Evolutionary conservation across 2,329 filamentous ascomycete genomes (phyloP).

Genomic region (Aspergillus sp.): DNA sequence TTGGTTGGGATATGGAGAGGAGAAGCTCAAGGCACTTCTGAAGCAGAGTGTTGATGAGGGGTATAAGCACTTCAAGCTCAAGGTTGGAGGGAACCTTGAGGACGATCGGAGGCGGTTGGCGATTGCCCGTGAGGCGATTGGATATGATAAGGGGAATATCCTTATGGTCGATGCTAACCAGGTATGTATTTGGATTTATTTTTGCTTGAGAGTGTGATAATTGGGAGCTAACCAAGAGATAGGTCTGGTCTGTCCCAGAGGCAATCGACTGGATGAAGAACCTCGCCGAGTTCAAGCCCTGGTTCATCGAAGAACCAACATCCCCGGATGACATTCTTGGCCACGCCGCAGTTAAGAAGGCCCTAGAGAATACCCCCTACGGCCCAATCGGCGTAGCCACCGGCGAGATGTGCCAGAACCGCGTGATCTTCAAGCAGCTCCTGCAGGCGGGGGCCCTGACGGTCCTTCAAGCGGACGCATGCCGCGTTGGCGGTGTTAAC

Average conservation of each 20-base stretch:
- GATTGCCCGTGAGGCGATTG: conserved; percentile 77
- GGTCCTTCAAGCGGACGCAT: conserved; percentile 87
- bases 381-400: conserved; percentile 80
- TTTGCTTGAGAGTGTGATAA: neutral
- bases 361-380: conserved; percentile 57
- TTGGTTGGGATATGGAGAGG: conserved; percentile 87
- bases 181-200: conserved; percentile 38
- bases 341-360: conserved; percentile 80
- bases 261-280: conserved; percentile 84
- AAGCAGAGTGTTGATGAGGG: conserved; percentile 73
- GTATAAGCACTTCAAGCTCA: conserved; percentile 87
- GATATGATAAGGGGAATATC: conserved; percentile 77
- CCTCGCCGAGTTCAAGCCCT: conserved; percentile 73
- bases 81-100: conserved; percentile 74
- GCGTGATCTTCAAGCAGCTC: conserved; percentile 91
- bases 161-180: conserved; percentile 95
- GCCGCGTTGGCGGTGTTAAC: conserved; percentile 85
- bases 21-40: conserved; percentile 77
- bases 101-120: conserved; percentile 68
- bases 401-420: conserved; percentile 94
- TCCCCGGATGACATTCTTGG: conserved; percentile 86
- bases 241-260: conserved; percentile 84
- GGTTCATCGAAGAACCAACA: conserved; percentile 95
- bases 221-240: neutral
- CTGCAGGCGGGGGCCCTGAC: conserved; percentile 78